Evolutionary conservation across 1,284 basidiomycete genomes (phyloP).

Genomic region (Ceratobasidium sp.): DNA sequence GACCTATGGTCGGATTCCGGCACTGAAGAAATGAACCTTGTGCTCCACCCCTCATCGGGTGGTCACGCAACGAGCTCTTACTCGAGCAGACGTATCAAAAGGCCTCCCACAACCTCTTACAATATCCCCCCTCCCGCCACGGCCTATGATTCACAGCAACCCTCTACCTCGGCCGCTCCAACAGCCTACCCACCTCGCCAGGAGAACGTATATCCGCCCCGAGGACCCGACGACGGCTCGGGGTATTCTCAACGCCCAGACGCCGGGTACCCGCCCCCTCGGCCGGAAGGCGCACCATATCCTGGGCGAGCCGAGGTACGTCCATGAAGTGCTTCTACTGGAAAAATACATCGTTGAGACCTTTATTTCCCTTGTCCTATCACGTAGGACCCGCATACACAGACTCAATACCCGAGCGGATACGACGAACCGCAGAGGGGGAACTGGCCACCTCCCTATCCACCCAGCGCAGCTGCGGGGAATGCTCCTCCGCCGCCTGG

Average conservation of each 20-base stretch:
- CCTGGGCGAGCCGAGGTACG: constrained; percentile 35
- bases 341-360: constrained; percentile 4
- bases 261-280: constrained; percentile 11
- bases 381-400: constrained; percentile 37
- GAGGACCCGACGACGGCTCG: constrained; percentile 18
- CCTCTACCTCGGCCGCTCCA: constrained; percentile 27
- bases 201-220: constrained; percentile 19
- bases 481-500: constrained; percentile 26
- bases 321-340: background rate
- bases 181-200: constrained; percentile 32
- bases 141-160: constrained; percentile 28
- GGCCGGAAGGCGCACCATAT: constrained; percentile 23
- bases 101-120: constrained; percentile 35
- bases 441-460: constrained; percentile 36
- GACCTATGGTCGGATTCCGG: constrained; percentile 87
- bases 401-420: constrained; percentile 24
- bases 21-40: constrained; percentile 82
- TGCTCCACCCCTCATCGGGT: constrained; percentile 71
- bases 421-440: constrained; percentile 31
- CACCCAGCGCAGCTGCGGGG: constrained; percentile 13
- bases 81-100: constrained; percentile 28
- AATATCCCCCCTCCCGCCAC: constrained; percentile 18
- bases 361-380: background rate
- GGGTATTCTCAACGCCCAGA: constrained; percentile 35
- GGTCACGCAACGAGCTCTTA: constrained; percentile 33